Base-by-base conservation (phyloP, 2,329 filamentous ascomycete genomes). In the Neobulgaria alba region DNA sequence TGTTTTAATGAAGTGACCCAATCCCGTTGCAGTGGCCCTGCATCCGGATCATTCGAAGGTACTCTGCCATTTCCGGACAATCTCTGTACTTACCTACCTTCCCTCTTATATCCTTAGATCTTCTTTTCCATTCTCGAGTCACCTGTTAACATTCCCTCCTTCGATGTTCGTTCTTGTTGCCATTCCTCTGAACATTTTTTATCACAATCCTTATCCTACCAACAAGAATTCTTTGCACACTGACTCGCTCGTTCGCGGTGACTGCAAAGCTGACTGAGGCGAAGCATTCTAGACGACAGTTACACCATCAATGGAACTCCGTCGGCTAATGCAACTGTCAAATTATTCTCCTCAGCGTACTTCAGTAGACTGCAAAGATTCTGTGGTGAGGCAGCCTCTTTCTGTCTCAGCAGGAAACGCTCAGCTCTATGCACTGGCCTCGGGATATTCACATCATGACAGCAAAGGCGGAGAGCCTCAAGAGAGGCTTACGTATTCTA, bases 161-260 rank as follows among this genome's bases (percentile, higher is more conserved):
- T 42, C 43, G 43, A 41, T n/a, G n/a, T n/a, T n/a, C n/a, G n/a
- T n/a, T 23, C 36, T 41, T 45, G 36, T 45, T 53, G 42, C 48
- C 56, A 59, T 58, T 58, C 56, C 55, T 55, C 45, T 40, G 49
- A 53, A 51, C 54, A 58, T 58, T 56, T 58, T 43, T 58, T 47
- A 51, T 41, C 42, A 29, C 54, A 57, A 56, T 55, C 52, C 50
- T 53, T 52, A 55, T 49, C 49, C 50, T 48, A 50, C 43, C 47
- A 53, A 52, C 46, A 49, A 55, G 51, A 53, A 57, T 59, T 58
- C 55, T 57, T 54, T 44, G 39, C 20, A 34, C 21, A 41, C 29
- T 39, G n/a, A n/a, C n/a, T n/a, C n/a, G n/a, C n/a, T n/a, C n/a
- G n/a, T n/a, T n/a, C n/a, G n/a, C n/a, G n/a, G n/a, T n/a, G n/a